These are phyloP conservation scores for Abelmoschus esculentus DNA, from an alignment of 345 rosid genomes.

Conservation along the genomic window DNA sequence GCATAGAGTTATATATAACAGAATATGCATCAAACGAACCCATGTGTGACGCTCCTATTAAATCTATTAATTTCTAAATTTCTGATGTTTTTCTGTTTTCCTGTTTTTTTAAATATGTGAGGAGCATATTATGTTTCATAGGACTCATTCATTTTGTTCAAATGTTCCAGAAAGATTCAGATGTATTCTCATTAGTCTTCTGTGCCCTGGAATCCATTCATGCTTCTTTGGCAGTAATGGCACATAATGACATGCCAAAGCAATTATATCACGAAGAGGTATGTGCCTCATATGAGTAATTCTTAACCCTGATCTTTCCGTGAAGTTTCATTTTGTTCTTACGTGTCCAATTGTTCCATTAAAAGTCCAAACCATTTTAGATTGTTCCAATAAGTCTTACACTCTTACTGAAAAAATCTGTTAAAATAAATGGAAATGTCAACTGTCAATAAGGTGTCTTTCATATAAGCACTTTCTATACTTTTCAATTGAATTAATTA, in stretches of 20 bases:
- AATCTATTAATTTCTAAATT: neutral
- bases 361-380: neutral
- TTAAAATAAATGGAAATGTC: neutral
- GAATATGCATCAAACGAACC: neutral
- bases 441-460: neutral
- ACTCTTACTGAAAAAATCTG: slow-evolving; percentile 5
- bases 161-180: slow-evolving; percentile 70
- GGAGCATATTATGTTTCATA: neutral
- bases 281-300: slow-evolving; percentile 13
- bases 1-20: neutral
- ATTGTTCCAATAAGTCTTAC: slow-evolving; percentile 4
- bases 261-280: slow-evolving; percentile 98
- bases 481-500: neutral
- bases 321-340: neutral
- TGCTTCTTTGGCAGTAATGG: slow-evolving; percentile 86
- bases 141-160: neutral
- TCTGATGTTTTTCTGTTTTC: neutral
- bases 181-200: slow-evolving; percentile 48
- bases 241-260: slow-evolving; percentile 86
- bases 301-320: neutral
- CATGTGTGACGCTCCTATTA: neutral
- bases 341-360: neutral
- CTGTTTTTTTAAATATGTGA: neutral
- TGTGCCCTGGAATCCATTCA: slow-evolving; percentile 96
- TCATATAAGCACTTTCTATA: neutral